Evolutionary conservation across 352 stramenopile genomes (phyloP), one percentile per base, ranked within the genome.

Genomic region (Phytopythium mirpurense): DNA sequence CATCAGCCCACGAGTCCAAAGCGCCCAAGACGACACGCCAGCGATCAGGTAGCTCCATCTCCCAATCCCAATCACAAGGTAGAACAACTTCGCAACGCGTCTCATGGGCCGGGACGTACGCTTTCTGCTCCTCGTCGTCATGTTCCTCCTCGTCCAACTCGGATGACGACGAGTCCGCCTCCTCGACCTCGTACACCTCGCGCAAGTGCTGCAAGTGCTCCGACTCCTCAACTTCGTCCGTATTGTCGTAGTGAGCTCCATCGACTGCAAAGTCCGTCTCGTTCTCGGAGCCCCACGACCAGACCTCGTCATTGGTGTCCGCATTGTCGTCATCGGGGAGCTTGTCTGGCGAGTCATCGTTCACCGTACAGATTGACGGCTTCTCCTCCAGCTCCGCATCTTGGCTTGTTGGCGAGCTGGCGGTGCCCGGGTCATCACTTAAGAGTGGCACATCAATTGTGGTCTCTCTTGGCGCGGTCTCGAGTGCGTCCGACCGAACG

Each of bases 131-230:
- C 0, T 68, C 58, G 0, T 81, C 59, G 21, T 75, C 56, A 24
- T 79, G 62, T 2, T 83, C 75, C 15, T 66, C 67, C 2, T 72
- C 51, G 5, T n/a, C 49, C 8, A 66, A 67, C 5, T 56, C 53
- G 16, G 62, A 36, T 21, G 84, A 66, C 12, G 70, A 55, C 24
- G 60, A 51, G 16, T 59, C 61, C 16, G 62, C 57, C 14, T 82
- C 65, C n/a, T 74, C 61, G 34, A 89, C 56, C 48, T 88, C 77
- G 37, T 83, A 81, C 41, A 95, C 74, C 31, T 96, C 87, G 3
- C 80, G 76, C 16, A 96, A 57, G 62, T 95, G 85, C 47, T 95
- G 83, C 21, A 93, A 51, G 49, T 91, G 78, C 19, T 92, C 87
- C 0, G 77, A 89, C 40, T 93, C 83, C 31, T 90, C 76, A 2